These are phyloP conservation scores for Turritis glabra DNA, from an alignment of 345 rosid genomes.

Conservation along the genomic window DNA sequence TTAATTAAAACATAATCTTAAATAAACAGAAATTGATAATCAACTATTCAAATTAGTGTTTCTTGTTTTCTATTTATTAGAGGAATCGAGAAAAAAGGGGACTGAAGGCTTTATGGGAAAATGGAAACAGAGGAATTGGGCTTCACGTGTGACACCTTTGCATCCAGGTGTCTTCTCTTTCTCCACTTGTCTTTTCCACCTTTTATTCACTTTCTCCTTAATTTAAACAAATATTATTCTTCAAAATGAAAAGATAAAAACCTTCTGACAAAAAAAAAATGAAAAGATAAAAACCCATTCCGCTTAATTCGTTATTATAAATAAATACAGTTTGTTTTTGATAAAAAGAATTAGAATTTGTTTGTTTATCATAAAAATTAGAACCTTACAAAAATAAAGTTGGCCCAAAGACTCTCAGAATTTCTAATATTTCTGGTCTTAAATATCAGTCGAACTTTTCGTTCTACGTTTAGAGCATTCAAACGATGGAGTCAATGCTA, in stretches of 20 bases:
- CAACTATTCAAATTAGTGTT: background rate
- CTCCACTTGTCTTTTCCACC: conserved; percentile 25
- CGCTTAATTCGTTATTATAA: background rate
- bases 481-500: background rate
- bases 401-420: background rate
- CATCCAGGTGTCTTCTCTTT: conserved; percentile 23
- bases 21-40: background rate
- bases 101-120: conserved; percentile 9
- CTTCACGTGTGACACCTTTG: conserved; percentile 41
- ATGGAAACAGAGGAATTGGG: background rate
- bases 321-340: too few relatives aligned
- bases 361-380: too few relatives aligned
- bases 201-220: conserved; percentile 6
- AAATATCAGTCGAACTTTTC: background rate
- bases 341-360: too few relatives aligned
- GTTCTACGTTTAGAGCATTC: background rate
- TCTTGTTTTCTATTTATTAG: background rate
- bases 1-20: too few relatives aligned
- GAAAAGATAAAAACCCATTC: background rate
- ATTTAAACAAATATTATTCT: background rate
- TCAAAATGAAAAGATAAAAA: background rate
- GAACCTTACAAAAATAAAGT: too few relatives aligned
- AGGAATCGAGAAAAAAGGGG: background rate
- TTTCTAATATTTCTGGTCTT: background rate
- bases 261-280: too few relatives aligned